Percentiles rank a stretch among this genome's conserved stretches.
Conservation (phyloP, 768 basidiomycete species). For the Hygrophorus pudorinus region DNA sequence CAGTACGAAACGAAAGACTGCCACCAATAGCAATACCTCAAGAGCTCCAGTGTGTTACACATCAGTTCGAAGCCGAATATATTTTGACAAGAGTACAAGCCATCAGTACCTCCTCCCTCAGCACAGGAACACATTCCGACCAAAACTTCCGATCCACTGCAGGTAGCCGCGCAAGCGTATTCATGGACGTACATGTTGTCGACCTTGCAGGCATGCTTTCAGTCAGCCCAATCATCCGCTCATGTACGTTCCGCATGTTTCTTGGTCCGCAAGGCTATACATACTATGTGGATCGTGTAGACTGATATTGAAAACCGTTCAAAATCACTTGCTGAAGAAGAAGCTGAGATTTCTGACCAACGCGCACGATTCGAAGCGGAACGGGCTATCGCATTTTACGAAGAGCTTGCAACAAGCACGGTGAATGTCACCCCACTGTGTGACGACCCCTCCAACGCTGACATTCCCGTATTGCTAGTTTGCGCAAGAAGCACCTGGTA, state of each 20-base stretch:
- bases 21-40: too few species aligned
- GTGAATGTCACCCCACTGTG: too few species aligned
- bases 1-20: too few species aligned
- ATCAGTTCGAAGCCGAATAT: too few species aligned
- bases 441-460: too few species aligned
- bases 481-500: too few species aligned
- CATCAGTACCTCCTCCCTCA: not conserved
- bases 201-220: constrained; percentile 41
- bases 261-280: not conserved
- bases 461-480: too few species aligned
- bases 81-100: too few species aligned
- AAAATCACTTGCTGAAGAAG: constrained; percentile 25
- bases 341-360: constrained; percentile 31
- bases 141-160: constrained; percentile 26
- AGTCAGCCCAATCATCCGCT: constrained; percentile 27
- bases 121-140: constrained; percentile 10
- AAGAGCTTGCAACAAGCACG: too few species aligned
- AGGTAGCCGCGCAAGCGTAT: constrained; percentile 42
- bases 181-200: constrained; percentile 56
- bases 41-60: too few species aligned
- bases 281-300: constrained; percentile 19
- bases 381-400: too few species aligned
- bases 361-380: constrained; percentile 32
- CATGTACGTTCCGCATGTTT: constrained; percentile 16
- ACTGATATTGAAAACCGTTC: constrained; percentile 26